These are phyloP conservation scores for Dryadomyces quercus-mongolicae DNA, from an alignment of 2,329 filamentous ascomycete genomes.

Conservation along the genomic window DNA sequence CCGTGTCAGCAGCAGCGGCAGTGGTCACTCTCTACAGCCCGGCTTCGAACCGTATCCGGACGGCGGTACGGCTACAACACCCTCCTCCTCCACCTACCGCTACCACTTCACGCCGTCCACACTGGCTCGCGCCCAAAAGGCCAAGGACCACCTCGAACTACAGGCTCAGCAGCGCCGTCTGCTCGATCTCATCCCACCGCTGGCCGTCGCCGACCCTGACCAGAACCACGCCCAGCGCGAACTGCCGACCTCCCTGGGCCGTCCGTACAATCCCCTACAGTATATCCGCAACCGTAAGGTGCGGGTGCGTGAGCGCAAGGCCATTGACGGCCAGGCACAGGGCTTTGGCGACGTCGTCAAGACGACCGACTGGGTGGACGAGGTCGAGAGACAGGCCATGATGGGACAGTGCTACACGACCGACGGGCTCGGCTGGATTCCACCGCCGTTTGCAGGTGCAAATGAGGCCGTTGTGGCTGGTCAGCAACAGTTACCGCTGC, in stretches of 20 bases:
- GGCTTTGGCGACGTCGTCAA: constrained; percentile 64
- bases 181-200: constrained; percentile 64
- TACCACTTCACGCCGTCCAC: constrained; percentile 71
- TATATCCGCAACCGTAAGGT: constrained; percentile 85
- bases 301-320: constrained; percentile 62
- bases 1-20: constrained; percentile 16
- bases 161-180: constrained; percentile 73
- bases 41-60: constrained; percentile 20
- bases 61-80: constrained; percentile 13
- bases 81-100: constrained; percentile 27
- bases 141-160: constrained; percentile 74
- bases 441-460: constrained; percentile 35
- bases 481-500: not conserved
- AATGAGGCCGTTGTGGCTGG: constrained; percentile 21
- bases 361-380: constrained; percentile 68
- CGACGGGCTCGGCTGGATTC: constrained; percentile 10
- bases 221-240: constrained; percentile 11
- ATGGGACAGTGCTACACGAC: constrained; percentile 10
- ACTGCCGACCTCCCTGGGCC: constrained; percentile 34
- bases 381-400: constrained; percentile 34
- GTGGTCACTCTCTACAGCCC: constrained; percentile 30
- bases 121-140: constrained; percentile 69
- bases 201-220: constrained; percentile 37
- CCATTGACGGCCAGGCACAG: constrained; percentile 61
- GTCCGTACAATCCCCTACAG: constrained; percentile 82